phyloP scores from a whole-genome alignment of 108 stramenopile species.

The Cyclostephanos tholiformis region DNA sequence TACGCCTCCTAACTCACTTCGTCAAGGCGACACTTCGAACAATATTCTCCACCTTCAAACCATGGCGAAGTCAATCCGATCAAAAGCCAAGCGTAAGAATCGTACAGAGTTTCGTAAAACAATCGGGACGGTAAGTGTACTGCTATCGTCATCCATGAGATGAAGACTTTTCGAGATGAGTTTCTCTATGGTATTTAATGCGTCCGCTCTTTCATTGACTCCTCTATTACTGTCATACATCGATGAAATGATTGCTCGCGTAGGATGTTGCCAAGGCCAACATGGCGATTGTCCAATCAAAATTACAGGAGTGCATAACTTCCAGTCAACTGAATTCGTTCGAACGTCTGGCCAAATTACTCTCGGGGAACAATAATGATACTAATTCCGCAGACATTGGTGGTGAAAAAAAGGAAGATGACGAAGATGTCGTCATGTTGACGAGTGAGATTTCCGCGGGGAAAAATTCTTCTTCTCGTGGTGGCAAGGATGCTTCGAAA shows the following conservation, averaged over 20 bases:
- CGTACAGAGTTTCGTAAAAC: constrained; percentile 81
- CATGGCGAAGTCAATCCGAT: constrained; percentile 88
- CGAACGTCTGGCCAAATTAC: constrained; percentile 64
- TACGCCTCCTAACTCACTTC: no score
- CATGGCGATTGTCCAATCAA: constrained; percentile 65
- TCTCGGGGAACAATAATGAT: constrained; percentile 38
- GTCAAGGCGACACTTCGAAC: neutral
- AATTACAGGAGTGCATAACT: constrained; percentile 55
- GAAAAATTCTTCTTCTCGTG: neutral
- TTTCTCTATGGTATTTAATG: neutral
- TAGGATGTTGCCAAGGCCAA: constrained; percentile 66
- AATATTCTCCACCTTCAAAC: constrained; percentile 1
- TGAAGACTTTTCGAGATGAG: neutral
- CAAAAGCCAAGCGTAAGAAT: constrained; percentile 78
- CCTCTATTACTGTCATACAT: neutral
- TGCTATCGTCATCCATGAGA: neutral
- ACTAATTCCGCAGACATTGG: neutral
- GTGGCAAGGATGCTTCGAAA: constrained; percentile 41
- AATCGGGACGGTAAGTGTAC: constrained; percentile 69
- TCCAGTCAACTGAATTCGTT: constrained; percentile 60
- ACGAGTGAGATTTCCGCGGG: neutral
- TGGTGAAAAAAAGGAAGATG: constrained; percentile 14
- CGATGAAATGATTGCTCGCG: neutral
- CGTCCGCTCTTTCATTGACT: neutral
- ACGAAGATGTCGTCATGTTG: constrained; percentile 34